Evolutionary conservation across 257 asterid species (phyloP).

Genomic region (Haberlea rhodopensis): DNA sequence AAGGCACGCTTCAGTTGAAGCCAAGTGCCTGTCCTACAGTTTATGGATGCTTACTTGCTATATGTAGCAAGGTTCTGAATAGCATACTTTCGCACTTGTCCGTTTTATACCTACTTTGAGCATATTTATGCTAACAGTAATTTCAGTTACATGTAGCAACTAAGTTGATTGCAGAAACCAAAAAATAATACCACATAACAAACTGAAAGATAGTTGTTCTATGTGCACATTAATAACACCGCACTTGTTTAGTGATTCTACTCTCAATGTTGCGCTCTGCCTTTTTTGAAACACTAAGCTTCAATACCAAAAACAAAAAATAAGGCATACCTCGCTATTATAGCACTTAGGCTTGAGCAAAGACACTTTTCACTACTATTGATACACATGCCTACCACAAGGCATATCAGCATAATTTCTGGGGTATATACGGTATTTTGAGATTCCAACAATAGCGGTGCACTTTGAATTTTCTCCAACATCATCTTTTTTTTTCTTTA

Average conservation of each 20-base stretch:
- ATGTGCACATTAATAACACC: background rate
- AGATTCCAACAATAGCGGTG: too few species aligned
- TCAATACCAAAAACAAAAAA: too few species aligned
- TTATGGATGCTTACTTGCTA: slow-evolving; percentile 4
- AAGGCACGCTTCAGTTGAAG: slow-evolving; percentile 3
- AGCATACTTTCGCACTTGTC: slow-evolving; percentile 10
- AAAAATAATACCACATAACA: slow-evolving; percentile 5
- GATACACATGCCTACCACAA: slow-evolving; percentile 5
- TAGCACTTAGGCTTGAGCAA: slow-evolving; percentile 7
- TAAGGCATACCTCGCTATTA: too few species aligned
- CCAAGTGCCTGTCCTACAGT: too few species aligned
- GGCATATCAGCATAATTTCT: background rate
- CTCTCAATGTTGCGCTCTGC: background rate
- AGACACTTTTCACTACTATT: slow-evolving; percentile 12
- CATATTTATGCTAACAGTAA: background rate
- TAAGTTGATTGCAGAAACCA: slow-evolving; percentile 1
- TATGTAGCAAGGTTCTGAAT: background rate
- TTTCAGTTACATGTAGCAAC: slow-evolving; percentile 13
- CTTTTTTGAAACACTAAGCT: background rate
- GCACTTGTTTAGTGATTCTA: slow-evolving; percentile 13
- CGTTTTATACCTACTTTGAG: too few species aligned
- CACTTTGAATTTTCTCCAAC: background rate
- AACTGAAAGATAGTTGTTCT: background rate
- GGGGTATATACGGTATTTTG: background rate
- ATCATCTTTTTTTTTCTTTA: slow-evolving; percentile 15